Percentiles rank a stretch among this genome's conserved stretches.
Evolutionary conservation across 768 basidiomycete species (phyloP).

Genomic region (Imleria badia): DNA sequence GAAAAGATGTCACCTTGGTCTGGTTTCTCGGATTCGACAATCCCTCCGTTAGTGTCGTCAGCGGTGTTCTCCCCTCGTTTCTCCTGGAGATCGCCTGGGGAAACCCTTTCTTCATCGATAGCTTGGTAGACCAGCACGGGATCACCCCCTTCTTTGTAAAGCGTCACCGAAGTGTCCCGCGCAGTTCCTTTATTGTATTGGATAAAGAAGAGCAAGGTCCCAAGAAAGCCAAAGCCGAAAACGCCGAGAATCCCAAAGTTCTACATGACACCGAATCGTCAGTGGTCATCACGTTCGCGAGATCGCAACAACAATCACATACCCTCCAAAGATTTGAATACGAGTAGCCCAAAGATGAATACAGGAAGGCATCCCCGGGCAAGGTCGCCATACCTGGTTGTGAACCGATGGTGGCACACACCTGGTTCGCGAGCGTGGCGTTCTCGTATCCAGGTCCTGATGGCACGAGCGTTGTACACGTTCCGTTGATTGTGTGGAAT

Average conservation of each 20-base stretch:
- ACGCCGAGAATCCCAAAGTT: slow-evolving; percentile 46
- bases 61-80: background rate
- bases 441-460: slow-evolving; percentile 37
- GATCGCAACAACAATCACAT: slow-evolving; percentile 21
- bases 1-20: slow-evolving; percentile 63
- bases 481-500: slow-evolving; percentile 40
- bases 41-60: background rate
- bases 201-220: slow-evolving; percentile 36
- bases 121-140: background rate
- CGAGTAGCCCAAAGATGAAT: slow-evolving; percentile 29
- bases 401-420: slow-evolving; percentile 44
- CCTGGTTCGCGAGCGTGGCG: slow-evolving; percentile 35
- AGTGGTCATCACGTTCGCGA: background rate
- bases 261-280: slow-evolving; percentile 8
- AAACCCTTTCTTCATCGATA: slow-evolving; percentile 19
- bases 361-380: slow-evolving; percentile 41
- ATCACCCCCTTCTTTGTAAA: slow-evolving; percentile 18
- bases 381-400: slow-evolving; percentile 41
- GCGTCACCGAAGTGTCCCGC: slow-evolving; percentile 31
- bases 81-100: background rate
- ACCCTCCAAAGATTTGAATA: slow-evolving; percentile 37
- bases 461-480: slow-evolving; percentile 33
- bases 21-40: slow-evolving; percentile 15
- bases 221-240: slow-evolving; percentile 42
- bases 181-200: slow-evolving; percentile 32